Percentiles rank a stretch among this genome's conserved stretches.
Conservation (phyloP, 176 grass and related monocot genomes). For the Oryza brachyantha region DNA sequence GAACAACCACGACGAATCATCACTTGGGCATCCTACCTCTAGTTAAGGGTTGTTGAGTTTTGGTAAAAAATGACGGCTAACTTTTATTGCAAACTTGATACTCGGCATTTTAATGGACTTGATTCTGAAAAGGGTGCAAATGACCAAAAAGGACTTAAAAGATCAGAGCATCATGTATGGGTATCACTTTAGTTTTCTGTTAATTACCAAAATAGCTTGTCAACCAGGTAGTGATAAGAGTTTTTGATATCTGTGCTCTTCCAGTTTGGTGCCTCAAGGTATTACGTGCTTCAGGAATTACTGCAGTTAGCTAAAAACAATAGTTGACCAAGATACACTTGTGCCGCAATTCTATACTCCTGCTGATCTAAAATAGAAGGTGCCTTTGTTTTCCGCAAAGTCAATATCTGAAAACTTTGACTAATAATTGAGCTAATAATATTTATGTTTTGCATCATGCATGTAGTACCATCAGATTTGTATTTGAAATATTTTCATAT, state of each 20-base stretch:
- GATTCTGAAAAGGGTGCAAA: neutral
- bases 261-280: neutral
- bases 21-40: neutral
- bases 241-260: neutral
- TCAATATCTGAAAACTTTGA: too few relatives aligned
- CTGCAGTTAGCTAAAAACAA: neutral
- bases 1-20: neutral
- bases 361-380: too few relatives aligned
- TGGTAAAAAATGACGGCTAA: neutral
- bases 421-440: too few relatives aligned
- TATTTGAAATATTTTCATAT: too few relatives aligned
- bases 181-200: slow-evolving; percentile 5
- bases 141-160: neutral
- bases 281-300: neutral
- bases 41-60: slow-evolving; percentile 7
- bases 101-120: neutral
- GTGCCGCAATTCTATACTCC: neutral
- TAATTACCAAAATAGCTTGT: neutral
- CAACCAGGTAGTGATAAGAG: neutral
- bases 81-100: neutral
- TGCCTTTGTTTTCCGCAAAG: too few relatives aligned
- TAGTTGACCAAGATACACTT: neutral
- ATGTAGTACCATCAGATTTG: too few relatives aligned
- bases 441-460: too few relatives aligned
- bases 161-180: neutral